A percentile compares a stretch with the other conserved stretches of the same genome.
Conservation (phyloP, 371 early-diverging fungal species). For the Mucor ambiguus region DNA sequence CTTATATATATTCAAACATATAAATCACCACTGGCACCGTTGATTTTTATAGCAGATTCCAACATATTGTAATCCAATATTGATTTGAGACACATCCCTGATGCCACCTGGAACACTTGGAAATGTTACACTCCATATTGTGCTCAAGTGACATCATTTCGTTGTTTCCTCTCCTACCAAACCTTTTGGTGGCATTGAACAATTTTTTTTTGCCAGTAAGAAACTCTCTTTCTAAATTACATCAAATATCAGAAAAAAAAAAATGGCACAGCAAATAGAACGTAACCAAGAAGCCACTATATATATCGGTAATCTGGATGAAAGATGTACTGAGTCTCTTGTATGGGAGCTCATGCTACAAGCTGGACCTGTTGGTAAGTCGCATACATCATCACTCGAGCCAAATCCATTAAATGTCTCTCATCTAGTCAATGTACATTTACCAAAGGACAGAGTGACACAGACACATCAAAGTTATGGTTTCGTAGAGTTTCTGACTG, state of each 20-base stretch:
- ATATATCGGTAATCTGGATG: constrained; percentile 97
- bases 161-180: not conserved
- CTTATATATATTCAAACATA: too few species aligned
- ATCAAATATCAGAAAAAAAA: constrained; percentile 1
- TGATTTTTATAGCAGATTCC: too few species aligned
- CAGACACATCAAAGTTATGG: constrained; percentile 95
- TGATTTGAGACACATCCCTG: too few species aligned
- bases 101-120: not conserved
- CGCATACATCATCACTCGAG: not conserved
- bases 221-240: not conserved
- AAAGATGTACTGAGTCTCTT: constrained; percentile 89
- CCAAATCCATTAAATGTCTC: not conserved
- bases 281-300: constrained; percentile 96
- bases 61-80: too few species aligned
- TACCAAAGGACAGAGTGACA: constrained; percentile 98
- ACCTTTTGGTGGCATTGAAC: not conserved
- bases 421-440: constrained; percentile 82
- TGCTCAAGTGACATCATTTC: not conserved
- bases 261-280: constrained; percentile 56
- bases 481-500: constrained; percentile 92
- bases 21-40: too few species aligned
- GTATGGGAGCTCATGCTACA: constrained; percentile 99
- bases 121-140: not conserved
- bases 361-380: constrained; percentile 93
- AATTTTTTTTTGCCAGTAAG: not conserved